Percentiles rank a stretch among this genome's conserved stretches.
phyloP scores from a whole-genome alignment of 2,329 filamentous ascomycete genomes.

The Botrytis fabae region DNA sequence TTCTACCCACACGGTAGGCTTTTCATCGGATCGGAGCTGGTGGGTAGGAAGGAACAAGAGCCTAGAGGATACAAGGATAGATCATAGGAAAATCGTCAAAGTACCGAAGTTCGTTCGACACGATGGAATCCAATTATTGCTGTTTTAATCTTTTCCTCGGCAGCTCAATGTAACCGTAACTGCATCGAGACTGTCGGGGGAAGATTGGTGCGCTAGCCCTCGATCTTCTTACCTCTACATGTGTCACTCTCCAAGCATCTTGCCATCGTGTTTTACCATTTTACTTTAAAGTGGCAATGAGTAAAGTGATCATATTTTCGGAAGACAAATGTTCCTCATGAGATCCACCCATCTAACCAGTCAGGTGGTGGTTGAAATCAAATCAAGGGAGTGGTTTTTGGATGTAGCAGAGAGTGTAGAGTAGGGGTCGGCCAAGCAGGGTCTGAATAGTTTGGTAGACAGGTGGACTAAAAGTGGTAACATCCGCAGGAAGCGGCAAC shows the following conservation, averaged over 20 bases:
- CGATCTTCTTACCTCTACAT: neutral
- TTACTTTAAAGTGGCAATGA: neutral
- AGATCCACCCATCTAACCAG: neutral
- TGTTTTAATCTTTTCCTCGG: neutral
- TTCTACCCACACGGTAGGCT: neutral
- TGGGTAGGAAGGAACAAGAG: neutral
- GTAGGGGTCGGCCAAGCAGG: neutral
- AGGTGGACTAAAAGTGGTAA: slow-evolving; percentile 12
- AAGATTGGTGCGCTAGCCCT: neutral
- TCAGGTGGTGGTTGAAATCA: slow-evolving; percentile 9
- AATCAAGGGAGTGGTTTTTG: neutral
- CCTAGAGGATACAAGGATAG: neutral
- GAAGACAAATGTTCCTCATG: neutral
- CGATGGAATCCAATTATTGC: neutral
- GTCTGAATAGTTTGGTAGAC: slow-evolving; percentile 5
- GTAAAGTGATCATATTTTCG: neutral
- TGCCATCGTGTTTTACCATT: neutral
- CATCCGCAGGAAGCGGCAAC: slow-evolving; percentile 23
- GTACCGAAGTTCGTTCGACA: slow-evolving; percentile 4
- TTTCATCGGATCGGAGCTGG: neutral
- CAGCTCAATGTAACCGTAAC: slow-evolving; percentile 1
- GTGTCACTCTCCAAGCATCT: neutral
- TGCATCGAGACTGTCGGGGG: neutral
- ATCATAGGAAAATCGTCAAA: neutral
- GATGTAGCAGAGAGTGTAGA: neutral